Conservation (phyloP, 305 asterid genomes). For the Withania somnifera region DNA sequence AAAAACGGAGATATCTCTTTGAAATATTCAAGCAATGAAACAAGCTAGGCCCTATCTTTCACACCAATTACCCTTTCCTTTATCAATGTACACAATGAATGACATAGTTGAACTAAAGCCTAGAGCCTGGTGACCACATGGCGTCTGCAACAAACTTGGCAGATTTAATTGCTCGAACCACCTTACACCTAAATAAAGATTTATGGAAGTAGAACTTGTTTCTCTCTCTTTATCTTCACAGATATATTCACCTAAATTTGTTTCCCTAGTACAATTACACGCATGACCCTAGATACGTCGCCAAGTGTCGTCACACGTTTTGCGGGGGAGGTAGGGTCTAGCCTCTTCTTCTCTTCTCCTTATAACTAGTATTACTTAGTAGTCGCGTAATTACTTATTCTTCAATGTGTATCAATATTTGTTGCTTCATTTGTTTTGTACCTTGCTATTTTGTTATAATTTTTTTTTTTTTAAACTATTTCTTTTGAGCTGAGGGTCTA, state of each 20-base stretch:
- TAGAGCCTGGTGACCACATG: neutral
- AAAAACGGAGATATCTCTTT: no score
- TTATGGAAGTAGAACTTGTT: neutral
- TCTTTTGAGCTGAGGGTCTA: no score
- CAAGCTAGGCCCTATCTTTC: neutral
- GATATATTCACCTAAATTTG: neutral
- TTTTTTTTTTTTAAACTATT: no score
- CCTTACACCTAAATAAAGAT: neutral
- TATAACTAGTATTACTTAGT: no score
- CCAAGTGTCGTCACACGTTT: no score
- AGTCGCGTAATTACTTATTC: no score
- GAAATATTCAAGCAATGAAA: neutral
- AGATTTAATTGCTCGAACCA: neutral
- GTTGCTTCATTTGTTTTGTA: no score
- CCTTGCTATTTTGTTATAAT: no score
- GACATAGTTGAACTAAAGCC: neutral
- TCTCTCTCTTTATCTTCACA: neutral
- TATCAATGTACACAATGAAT: neutral
- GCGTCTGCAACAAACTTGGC: neutral
- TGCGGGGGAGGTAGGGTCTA: no score
- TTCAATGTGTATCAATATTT: no score
- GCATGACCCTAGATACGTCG: no score
- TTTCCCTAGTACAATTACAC: neutral
- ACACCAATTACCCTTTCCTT: neutral
- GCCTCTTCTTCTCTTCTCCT: no score